Evolutionary conservation across 2,329 filamentous ascomycete species (phyloP).

Genomic region (Cordyceps cicadae): DNA sequence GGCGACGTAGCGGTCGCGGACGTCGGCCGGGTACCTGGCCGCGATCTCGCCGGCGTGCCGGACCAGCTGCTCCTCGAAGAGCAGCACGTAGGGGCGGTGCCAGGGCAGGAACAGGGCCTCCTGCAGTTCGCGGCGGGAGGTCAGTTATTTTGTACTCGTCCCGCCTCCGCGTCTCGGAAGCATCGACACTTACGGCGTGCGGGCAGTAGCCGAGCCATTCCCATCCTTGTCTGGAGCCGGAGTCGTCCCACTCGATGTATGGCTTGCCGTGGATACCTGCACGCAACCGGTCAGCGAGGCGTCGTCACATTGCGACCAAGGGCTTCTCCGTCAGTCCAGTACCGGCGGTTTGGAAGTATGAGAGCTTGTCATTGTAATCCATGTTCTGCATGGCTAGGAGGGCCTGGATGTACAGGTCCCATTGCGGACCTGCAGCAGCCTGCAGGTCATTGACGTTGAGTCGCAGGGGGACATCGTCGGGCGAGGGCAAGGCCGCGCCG

Average conservation of each 20-base stretch:
- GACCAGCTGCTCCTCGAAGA: constrained; percentile 42
- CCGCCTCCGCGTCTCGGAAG: no score
- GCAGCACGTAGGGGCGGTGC: constrained; percentile 41
- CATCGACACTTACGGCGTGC: constrained; percentile 30
- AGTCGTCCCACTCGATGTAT: constrained; percentile 24
- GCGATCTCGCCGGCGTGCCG: constrained; percentile 32
- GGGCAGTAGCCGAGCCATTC: constrained; percentile 27
- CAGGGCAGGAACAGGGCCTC: constrained; percentile 34
- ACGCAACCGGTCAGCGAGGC: not conserved
- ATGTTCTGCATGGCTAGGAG: constrained; percentile 28
- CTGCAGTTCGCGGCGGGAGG: no score
- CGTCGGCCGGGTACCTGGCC: constrained; percentile 25
- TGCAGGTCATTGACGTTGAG: constrained; percentile 34
- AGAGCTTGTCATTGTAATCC: constrained; percentile 27
- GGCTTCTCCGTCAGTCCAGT: constrained; percentile 6
- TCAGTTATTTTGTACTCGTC: no score
- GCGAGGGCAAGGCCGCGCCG: not conserved
- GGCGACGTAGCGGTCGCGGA: constrained; percentile 23
- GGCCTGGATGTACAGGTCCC: constrained; percentile 35
- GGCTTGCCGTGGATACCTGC: constrained; percentile 22
- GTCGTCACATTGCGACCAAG: not conserved
- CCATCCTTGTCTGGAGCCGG: not conserved
- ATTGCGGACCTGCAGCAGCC: constrained; percentile 22
- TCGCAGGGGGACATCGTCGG: constrained; percentile 24
- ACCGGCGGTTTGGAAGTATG: constrained; percentile 36